These are phyloP conservation scores for Bremia lactucae DNA, from an alignment of 352 stramenopile species.

Conservation along the genomic window DNA sequence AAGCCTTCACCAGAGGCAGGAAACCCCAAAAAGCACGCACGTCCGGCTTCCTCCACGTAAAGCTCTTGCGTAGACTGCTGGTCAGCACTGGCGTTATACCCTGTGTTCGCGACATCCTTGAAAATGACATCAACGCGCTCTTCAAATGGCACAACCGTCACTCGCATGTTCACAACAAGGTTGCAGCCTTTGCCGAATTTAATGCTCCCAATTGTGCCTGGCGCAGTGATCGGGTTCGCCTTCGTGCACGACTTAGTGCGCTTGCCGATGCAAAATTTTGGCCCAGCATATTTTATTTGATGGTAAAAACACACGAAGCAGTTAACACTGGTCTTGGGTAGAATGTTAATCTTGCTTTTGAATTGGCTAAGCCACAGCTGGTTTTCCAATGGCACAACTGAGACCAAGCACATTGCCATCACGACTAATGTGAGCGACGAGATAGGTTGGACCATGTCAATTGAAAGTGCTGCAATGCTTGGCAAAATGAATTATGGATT, in stretches of 20 bases:
- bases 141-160: slow-evolving; percentile 25
- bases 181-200: slow-evolving; percentile 28
- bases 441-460: slow-evolving; percentile 11
- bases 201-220: slow-evolving; percentile 32
- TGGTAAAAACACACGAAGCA: slow-evolving; percentile 41
- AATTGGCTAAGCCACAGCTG: slow-evolving; percentile 17
- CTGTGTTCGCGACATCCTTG: slow-evolving; percentile 21
- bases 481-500: slow-evolving; percentile 14
- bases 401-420: slow-evolving; percentile 5
- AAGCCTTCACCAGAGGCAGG: slow-evolving; percentile 7
- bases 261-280: slow-evolving; percentile 27
- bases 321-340: slow-evolving; percentile 9
- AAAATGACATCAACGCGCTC: slow-evolving; percentile 24
- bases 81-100: slow-evolving; percentile 18
- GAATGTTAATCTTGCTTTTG: slow-evolving; percentile 15
- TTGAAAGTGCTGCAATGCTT: neutral
- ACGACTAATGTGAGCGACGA: neutral
- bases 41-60: slow-evolving; percentile 35
- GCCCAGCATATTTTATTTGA: slow-evolving; percentile 19
- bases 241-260: slow-evolving; percentile 14
- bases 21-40: slow-evolving; percentile 25
- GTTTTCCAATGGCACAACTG: slow-evolving; percentile 4
- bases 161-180: slow-evolving; percentile 29
- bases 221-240: slow-evolving; percentile 25
- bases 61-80: slow-evolving; percentile 27